Conservation (phyloP, 75 land plant genomes). For the Pseudotsuga menziesii region DNA sequence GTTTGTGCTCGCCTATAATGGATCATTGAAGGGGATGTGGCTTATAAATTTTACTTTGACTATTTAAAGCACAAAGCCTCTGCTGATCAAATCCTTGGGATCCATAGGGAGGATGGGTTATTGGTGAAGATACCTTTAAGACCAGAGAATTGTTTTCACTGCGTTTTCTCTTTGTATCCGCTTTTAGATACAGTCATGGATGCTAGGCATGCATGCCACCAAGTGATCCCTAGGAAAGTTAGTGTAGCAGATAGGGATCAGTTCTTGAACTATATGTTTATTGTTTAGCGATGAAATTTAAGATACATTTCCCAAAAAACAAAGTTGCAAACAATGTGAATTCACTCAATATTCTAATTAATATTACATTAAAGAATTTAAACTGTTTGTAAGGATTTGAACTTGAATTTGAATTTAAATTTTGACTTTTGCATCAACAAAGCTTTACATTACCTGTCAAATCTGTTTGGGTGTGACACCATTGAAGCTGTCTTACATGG, state of each 20-base stretch:
- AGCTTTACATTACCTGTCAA: not conserved
- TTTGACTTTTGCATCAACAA: not conserved
- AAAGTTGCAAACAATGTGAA: not conserved
- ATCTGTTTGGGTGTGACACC: not conserved
- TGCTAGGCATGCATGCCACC: not conserved
- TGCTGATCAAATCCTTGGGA: too few species aligned
- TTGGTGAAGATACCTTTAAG: too few species aligned
- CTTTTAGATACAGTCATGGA: not conserved
- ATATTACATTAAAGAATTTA: not conserved
- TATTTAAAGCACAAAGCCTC: too few species aligned
- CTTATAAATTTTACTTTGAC: too few species aligned
- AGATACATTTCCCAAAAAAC: not conserved
- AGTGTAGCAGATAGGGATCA: not conserved
- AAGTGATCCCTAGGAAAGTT: not conserved
- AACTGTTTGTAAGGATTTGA: not conserved
- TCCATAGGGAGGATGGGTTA: too few species aligned
- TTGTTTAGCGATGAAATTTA: not conserved
- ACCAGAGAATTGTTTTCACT: too few species aligned
- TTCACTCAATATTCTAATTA: not conserved
- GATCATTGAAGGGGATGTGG: too few species aligned
- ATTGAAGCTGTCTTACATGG: not conserved
- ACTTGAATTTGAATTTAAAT: not conserved
- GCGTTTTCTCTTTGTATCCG: not conserved
- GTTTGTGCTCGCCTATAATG: too few species aligned
- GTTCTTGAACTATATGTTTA: not conserved